Conservation (phyloP, 495 filamentous ascomycete genomes). For the Hyaloscypha variabilis region DNA sequence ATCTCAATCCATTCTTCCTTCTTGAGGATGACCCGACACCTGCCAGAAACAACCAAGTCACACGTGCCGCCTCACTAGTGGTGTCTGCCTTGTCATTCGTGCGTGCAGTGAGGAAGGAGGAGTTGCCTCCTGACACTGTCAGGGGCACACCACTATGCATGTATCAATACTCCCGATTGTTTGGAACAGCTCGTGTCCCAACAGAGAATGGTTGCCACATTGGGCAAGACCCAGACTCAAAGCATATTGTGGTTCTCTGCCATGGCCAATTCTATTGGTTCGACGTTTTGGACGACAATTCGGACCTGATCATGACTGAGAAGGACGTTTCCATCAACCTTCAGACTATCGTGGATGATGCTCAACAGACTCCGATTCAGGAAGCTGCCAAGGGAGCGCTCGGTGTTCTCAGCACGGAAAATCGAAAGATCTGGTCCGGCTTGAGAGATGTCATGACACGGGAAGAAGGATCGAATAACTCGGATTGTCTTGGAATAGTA, state of each 20-base stretch:
- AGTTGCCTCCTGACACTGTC: constrained; percentile 87
- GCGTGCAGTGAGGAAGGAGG: constrained; percentile 88
- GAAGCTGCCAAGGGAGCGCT: constrained; percentile 93
- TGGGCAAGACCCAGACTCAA: constrained; percentile 84
- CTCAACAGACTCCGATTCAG: constrained; percentile 83
- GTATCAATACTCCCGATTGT: constrained; percentile 96
- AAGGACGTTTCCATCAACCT: constrained; percentile 92
- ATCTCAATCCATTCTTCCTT: constrained; percentile 97
- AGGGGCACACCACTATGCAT: constrained; percentile 86
- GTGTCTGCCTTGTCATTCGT: constrained; percentile 92
- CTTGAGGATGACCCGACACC: constrained; percentile 97
- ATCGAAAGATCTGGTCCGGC: constrained; percentile 93
- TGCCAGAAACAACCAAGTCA: constrained; percentile 94
- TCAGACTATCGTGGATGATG: constrained; percentile 90
- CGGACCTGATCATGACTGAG: constrained; percentile 96
- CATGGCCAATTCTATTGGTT: constrained; percentile 99
- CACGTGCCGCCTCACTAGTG: constrained; percentile 87
- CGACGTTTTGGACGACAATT: constrained; percentile 92
- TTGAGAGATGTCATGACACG: constrained; percentile 86
- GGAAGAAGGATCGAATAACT: constrained; percentile 88
- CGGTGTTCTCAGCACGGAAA: constrained; percentile 94
- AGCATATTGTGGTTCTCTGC: constrained; percentile 92
- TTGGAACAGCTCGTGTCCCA: constrained; percentile 92
- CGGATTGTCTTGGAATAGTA: constrained; percentile 90
- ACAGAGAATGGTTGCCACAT: constrained; percentile 97